phyloP scores from a whole-genome alignment of 139 green algal species.

The Picochlorum sp. region DNA sequence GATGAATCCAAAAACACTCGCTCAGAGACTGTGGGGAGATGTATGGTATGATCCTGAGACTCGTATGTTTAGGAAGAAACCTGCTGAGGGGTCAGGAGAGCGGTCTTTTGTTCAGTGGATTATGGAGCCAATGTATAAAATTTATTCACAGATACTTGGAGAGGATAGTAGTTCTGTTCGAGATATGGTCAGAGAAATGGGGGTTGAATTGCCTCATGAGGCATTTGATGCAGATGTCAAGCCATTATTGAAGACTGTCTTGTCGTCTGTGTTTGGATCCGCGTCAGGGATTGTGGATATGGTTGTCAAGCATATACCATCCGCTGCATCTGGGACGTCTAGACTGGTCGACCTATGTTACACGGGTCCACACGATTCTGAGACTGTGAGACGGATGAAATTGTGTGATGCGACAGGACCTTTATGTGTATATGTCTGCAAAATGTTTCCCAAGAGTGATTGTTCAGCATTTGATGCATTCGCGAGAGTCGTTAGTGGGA shows the following conservation, averaged over 20 bases:
- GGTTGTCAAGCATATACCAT: slow-evolving; percentile 77
- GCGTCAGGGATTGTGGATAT: slow-evolving; percentile 84
- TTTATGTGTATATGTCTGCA: slow-evolving; percentile 82
- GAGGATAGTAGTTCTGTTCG: slow-evolving; percentile 44
- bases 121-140: slow-evolving; percentile 97
- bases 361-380: slow-evolving; percentile 61
- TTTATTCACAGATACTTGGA: slow-evolving; percentile 65
- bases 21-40: slow-evolving; percentile 81
- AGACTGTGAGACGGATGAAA: slow-evolving; percentile 58
- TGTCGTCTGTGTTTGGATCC: slow-evolving; percentile 55
- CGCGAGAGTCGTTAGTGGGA: slow-evolving; percentile 84
- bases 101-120: slow-evolving; percentile 94
- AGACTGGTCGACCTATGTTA: slow-evolving; percentile 69
- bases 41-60: slow-evolving; percentile 51
- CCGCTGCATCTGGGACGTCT: slow-evolving; percentile 48
- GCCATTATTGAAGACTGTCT: slow-evolving; percentile 76
- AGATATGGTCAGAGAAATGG: slow-evolving; percentile 66
- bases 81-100: slow-evolving; percentile 40
- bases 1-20: slow-evolving; percentile 31
- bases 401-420: slow-evolving; percentile 75
- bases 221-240: slow-evolving; percentile 79
- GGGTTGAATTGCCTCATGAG: slow-evolving; percentile 64
- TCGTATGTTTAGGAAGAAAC: slow-evolving; percentile 70
- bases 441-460: slow-evolving; percentile 84
- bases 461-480: slow-evolving; percentile 84